Evolutionary conservation across 2,329 filamentous ascomycete genomes (phyloP), one percentile per base, ranked within the genome.

Genomic region (Epicoccum sorghinum): DNA sequence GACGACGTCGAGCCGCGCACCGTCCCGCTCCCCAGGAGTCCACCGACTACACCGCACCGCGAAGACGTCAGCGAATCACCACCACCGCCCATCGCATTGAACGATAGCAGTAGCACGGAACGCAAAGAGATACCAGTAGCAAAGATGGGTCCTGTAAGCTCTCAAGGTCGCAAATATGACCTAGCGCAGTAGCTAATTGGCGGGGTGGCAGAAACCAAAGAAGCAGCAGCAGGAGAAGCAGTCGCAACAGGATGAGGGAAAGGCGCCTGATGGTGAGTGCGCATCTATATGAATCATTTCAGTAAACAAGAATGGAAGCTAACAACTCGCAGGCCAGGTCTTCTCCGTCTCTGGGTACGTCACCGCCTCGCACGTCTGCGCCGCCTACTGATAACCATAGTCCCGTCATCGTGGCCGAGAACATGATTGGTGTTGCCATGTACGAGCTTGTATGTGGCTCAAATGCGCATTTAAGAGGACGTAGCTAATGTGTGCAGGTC

Each of bases 351-450:
- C 88, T 47, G 84, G 82, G 81, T 83, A 77, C 62, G 78, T 70
- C 65, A 48, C 56, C 48, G 45, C 53, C 47, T 36, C 48, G 43
- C 61, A 51, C 36, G 49, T 41, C 38, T 39, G 48, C 55, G 47
- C 33, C 54, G 50, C 49, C 55, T 67, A 65, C 69, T 75, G 57
- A 75, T 58, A 52, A 30, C 27, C 7, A 12, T 39, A 79, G 90
- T 66, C 95, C 95, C 73, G 95, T 99, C 82, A 89, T 99, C 70
- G 86, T 99, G 68, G 95, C 93, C 75, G 93, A 98, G 82, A 88
- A 97, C 79, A 96, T 99, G 93, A 91, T 93, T 74, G 95, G 95
- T 77, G 95, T 95, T 84, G 93, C 95, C 78, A 99, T 99, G 95
- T 97, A 98, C 86, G 95, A 99, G 82, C 84, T 99, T 82, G 92